Percentiles rank a stretch among this genome's conserved stretches.
Evolutionary conservation across 2,329 filamentous ascomycete genomes (phyloP).

Genomic region (Aaosphaeria arxii): DNA sequence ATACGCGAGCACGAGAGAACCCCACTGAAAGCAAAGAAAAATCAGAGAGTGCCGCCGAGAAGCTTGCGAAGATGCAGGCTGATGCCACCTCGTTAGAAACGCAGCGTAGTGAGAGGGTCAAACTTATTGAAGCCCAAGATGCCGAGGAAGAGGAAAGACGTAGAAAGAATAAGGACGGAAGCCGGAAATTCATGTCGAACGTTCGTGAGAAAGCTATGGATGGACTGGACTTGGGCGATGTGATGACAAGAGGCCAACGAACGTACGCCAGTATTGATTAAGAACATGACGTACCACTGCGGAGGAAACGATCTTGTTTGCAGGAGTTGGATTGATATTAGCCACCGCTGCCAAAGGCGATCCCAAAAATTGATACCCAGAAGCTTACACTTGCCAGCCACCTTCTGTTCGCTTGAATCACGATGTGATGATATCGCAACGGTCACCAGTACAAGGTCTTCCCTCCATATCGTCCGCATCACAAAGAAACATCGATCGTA

Average conservation of each 20-base stretch:
- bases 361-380: too few species aligned
- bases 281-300: not conserved
- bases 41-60: constrained; percentile 20
- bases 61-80: constrained; percentile 33
- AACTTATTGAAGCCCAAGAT: constrained; percentile 27
- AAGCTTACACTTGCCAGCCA: too few species aligned
- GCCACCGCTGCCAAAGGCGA: too few species aligned
- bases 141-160: constrained; percentile 29
- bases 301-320: too few species aligned
- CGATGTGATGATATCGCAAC: too few species aligned
- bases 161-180: constrained; percentile 20
- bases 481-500: too few species aligned
- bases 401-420: too few species aligned
- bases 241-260: constrained; percentile 24
- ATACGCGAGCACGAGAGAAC: not conserved
- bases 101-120: constrained; percentile 31
- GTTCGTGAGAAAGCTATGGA: constrained; percentile 20
- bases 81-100: constrained; percentile 30
- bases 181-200: constrained; percentile 20
- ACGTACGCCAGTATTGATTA: constrained; percentile 3
- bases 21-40: not conserved
- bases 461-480: too few species aligned
- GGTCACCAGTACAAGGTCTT: too few species aligned
- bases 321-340: too few species aligned
- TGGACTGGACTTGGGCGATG: constrained; percentile 24